Evolutionary conservation across 768 basidiomycete genomes (phyloP), one percentile per base, ranked within the genome.

Genomic region (Phlegmacium glaucopus): DNA sequence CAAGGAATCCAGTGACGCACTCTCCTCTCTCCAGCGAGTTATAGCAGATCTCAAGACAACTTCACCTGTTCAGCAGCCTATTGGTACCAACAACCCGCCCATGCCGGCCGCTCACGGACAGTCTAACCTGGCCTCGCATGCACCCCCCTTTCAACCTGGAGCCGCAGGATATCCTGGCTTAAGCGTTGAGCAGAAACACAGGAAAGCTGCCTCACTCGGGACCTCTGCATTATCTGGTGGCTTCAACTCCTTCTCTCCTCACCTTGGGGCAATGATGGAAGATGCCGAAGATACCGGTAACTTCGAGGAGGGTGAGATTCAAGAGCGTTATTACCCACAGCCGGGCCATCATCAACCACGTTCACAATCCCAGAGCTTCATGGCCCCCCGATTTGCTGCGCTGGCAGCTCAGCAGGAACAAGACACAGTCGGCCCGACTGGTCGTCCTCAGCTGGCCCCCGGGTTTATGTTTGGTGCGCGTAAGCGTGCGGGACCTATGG

Each of bases 31-130:
- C 44, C 93, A 97, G 61, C 83, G 90, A 48, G 87, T 96, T 65
- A 97, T 97, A 56, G 89, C 89, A 47, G 94, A 97, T 66, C 75
- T 96, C 53, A 95, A 93, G 76, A 85, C 87, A 13, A 78, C 90
- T 3, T 84, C 90, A 44, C 82, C 88, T 42, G 73, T 80, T 43
- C 79, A 72, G 48, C 66, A 68, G 30, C 59, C 78, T 67, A 56
- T 66, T 68, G 58, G 69, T 67, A 51, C 64, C 35, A 69, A 59
- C 49, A 74, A 69, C 73, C 51, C 66, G 60, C 55, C 77, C 36
- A 74, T 79, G 59, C 70, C 78, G 52, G 66, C 69, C 12, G 65
- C 78, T 32, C 82, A 82, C 51, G 53, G 47, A 16, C 58, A 61
- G 28, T 80, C 84, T 17, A 82, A 61, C 44, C 73, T 87, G 35